Evolutionary conservation across 2,329 filamentous ascomycete genomes (phyloP), one percentile per base, ranked within the genome.

Genomic region (Claviceps pazoutovae): DNA sequence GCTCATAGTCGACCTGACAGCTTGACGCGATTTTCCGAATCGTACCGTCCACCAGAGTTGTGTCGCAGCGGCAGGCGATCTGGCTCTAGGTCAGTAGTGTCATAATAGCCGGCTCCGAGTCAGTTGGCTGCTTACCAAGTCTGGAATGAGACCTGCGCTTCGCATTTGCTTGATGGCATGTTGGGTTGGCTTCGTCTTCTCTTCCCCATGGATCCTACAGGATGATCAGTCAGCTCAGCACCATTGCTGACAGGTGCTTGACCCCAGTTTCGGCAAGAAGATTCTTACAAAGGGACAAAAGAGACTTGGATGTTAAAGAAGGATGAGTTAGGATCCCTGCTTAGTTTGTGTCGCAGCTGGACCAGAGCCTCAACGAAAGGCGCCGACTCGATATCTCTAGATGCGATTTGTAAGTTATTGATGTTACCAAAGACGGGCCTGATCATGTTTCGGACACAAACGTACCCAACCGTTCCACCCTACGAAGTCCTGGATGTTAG

Each of bases 111-210:
- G 21, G 21, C 26, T 34, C 30, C 30, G 8, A 34, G 8, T 8
- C 17, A 30, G 34, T 2, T 17, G 5, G 14, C n/a, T 37, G 37
- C 71, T 54, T 70, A 85, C 81, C 65, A 93, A 64, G 60, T 86
- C 83, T 2, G 83, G 84, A 54, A 75, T 79, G 51, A 88, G 69
- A 63, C 89, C 89, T 56, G 86, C 84, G 63, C 86, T 90, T 56
- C 91, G 84, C 56, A 90, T 83, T 60, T 86, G 81, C 63, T 84
- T 84, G 61, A 97, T 88, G 26, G 91, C 88, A 61, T 88, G 82
- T 67, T 98, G 93, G 0, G 93, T 98, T 0, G 93, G 93, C 72
- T 97, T 97, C 9, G 90, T 97, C 79, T 97, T 97, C 68, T 95
- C 83, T 73, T 97, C 78, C 43, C 77, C 76, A 53, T 76, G 58